phyloP scores from a whole-genome alignment of 768 basidiomycete genomes.

The Lentinus brumalis region DNA sequence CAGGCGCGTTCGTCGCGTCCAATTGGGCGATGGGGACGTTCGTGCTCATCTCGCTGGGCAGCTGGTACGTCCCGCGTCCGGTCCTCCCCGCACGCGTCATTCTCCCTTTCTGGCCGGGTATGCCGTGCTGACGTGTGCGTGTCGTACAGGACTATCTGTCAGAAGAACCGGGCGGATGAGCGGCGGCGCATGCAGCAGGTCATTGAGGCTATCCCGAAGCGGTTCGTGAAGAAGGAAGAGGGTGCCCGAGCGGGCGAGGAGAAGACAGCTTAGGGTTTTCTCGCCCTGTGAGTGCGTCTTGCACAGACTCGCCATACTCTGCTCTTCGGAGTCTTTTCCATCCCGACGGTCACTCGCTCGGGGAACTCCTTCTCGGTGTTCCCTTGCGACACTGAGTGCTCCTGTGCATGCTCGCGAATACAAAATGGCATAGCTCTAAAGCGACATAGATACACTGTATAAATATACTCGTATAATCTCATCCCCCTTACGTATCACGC shows the following conservation, averaged over 20 bases:
- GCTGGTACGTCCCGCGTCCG: constrained; percentile 53
- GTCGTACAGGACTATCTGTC: constrained; percentile 60
- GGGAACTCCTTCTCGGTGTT: too few species aligned
- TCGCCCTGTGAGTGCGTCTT: not conserved
- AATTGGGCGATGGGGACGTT: constrained; percentile 84
- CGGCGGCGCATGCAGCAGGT: constrained; percentile 55
- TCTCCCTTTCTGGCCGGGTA: not conserved
- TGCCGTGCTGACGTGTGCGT: not conserved
- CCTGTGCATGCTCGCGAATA: not conserved
- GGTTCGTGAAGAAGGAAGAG: constrained; percentile 48
- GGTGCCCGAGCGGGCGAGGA: constrained; percentile 3
- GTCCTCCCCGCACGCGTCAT: not conserved
- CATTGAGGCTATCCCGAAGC: constrained; percentile 62
- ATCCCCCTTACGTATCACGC: not conserved
- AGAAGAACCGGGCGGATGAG: constrained; percentile 55
- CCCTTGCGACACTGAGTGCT: too few species aligned
- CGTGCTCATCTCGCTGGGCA: constrained; percentile 61
- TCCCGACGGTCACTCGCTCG: too few species aligned
- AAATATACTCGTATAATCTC: constrained; percentile 4
- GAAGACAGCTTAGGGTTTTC: constrained; percentile 4
- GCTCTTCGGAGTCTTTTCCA: too few species aligned
- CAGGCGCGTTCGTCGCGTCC: constrained; percentile 66
- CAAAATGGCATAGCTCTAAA: not conserved
- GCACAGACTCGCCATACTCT: not conserved
- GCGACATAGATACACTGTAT: constrained; percentile 1